Conservation (phyloP, 495 filamentous ascomycete species). For the Stereocaulon alpinum region DNA sequence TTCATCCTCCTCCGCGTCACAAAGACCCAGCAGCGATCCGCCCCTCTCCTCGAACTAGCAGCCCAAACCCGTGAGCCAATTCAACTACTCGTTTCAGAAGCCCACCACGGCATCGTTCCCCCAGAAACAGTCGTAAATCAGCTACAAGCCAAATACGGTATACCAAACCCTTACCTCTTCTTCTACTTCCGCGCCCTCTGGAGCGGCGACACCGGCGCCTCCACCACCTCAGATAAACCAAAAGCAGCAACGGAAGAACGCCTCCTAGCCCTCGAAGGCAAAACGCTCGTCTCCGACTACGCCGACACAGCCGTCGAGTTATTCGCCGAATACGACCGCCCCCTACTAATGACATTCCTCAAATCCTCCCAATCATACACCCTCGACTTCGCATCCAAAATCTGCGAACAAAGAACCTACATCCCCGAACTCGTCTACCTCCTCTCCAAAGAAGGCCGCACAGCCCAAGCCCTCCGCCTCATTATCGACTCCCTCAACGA, state of each 20-base stretch:
- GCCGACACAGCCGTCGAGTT: conserved; percentile 76
- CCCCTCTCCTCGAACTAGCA: conserved; percentile 60
- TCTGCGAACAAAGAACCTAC: conserved; percentile 69
- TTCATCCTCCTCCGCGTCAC: conserved; percentile 81
- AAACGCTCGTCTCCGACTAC: conserved; percentile 70
- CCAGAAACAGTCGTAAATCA: conserved; percentile 70
- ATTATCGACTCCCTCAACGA: conserved; percentile 85
- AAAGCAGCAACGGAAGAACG: conserved; percentile 10
- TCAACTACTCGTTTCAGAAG: conserved; percentile 78
- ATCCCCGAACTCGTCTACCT: conserved; percentile 88
- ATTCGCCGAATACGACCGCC: conserved; percentile 73
- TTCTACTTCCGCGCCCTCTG: conserved; percentile 84
- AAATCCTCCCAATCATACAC: conserved; percentile 71
- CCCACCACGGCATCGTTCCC: conserved; percentile 73
- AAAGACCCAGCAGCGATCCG: conserved; percentile 55
- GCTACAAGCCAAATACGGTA: conserved; percentile 37
- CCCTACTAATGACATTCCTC: conserved; percentile 76
- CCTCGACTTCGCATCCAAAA: conserved; percentile 62
- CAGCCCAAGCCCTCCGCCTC: conserved; percentile 76
- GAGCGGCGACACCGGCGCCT: conserved; percentile 49
- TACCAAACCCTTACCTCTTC: conserved; percentile 49
- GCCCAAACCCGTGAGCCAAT: conserved; percentile 71
- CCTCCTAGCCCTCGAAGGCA: conserved; percentile 35
- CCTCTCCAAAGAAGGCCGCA: conserved; percentile 86
- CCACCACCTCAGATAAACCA: neutral